Evolutionary conservation across 148 eudicot genomes (phyloP).

Genomic region (Diospyros kaki): DNA sequence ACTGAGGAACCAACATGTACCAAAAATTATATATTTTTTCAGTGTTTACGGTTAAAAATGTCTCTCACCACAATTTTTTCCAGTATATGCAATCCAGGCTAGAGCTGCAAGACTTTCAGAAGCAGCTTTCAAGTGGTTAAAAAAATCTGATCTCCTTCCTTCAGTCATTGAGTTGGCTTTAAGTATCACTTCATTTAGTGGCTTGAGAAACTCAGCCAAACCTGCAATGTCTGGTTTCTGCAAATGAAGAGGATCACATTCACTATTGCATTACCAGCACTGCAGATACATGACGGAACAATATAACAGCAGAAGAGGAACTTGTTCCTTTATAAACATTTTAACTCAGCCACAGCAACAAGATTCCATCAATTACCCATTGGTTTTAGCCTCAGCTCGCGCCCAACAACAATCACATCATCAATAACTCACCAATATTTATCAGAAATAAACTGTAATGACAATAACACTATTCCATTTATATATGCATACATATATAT

Average conservation of each 20-base stretch:
- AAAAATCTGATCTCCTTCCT: conserved; percentile 73
- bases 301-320: neutral
- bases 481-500: too few species aligned
- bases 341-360: neutral
- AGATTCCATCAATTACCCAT: neutral
- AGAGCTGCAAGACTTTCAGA: conserved; percentile 88
- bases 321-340: neutral
- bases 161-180: conserved; percentile 73
- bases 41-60: neutral
- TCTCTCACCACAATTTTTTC: conserved; percentile 87
- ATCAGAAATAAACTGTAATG: too few species aligned
- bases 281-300: neutral
- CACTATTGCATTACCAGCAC: neutral
- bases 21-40: too few species aligned
- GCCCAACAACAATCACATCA: neutral
- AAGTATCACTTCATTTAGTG: conserved; percentile 65
- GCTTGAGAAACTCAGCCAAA: conserved; percentile 71
- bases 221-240: conserved; percentile 91
- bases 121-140: conserved; percentile 73
- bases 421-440: neutral
- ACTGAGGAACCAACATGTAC: neutral
- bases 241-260: conserved; percentile 8
- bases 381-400: neutral
- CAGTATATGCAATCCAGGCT: conserved; percentile 95
- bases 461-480: too few species aligned